phyloP scores from a whole-genome alignment of 257 asterid species.

The Solanum dulcamara region DNA sequence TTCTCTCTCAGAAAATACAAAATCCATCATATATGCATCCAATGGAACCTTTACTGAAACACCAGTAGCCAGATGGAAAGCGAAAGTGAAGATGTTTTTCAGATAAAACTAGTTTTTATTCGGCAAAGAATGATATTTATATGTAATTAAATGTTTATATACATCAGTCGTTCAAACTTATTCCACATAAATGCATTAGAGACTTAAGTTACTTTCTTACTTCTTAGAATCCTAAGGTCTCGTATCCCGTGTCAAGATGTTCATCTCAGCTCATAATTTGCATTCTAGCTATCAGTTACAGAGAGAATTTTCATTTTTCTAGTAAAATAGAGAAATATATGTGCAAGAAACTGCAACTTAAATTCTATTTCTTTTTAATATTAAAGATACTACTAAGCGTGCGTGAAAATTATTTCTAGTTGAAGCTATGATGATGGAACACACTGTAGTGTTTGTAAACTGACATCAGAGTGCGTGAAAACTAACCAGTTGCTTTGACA shows the following conservation, averaged over 20 bases:
- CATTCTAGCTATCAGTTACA: neutral
- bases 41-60: conserved; percentile 81
- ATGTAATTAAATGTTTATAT: neutral
- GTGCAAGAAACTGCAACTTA: neutral
- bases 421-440: neutral
- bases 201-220: neutral
- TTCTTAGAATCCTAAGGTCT: neutral
- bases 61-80: conserved; percentile 4
- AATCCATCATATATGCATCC: conserved; percentile 94
- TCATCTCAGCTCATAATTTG: neutral
- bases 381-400: neutral
- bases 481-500: conserved; percentile 69
- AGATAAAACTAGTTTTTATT: neutral
- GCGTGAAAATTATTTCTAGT: neutral
- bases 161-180: neutral
- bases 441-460: neutral
- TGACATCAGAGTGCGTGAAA: neutral
- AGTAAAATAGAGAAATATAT: neutral
- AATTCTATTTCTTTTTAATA: neutral
- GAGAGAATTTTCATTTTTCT: neutral
- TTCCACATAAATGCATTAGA: neutral
- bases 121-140: neutral
- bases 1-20: conserved; percentile 90
- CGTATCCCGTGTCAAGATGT: neutral
- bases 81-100: conserved; percentile 3